Base-by-base conservation (phyloP, 2,329 filamentous ascomycete genomes). In the Ascochyta koolunga region DNA sequence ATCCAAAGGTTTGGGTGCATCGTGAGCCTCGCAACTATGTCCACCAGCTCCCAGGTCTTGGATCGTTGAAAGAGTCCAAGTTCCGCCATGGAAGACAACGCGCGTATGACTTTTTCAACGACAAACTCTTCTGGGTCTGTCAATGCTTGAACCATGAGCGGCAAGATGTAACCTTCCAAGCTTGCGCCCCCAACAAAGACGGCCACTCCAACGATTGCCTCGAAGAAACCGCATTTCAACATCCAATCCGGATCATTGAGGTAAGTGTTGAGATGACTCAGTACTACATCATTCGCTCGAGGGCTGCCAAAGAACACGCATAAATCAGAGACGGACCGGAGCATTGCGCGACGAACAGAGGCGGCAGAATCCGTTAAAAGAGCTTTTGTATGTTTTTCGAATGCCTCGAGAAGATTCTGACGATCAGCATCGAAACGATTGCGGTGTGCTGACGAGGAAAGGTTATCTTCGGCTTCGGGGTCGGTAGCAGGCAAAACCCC, bases 1-100 rank as follows among this genome's bases (percentile, higher is more conserved):
- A 99, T 93, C 93, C 95, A 99, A 8, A 91, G 80, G 64, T 96
- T 98, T 0, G 95, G 95, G 70, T 99, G 95, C 80, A 96, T 88
- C 11, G 93, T 88, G 67, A 98, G 96, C 3, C 92, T 86, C 6
- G 85, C 88, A 13, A 93, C 85, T 33, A 93, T 86, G 57, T 96
- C 89, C 19, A 96, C 86, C 33, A 99, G 79, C 69, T 97, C 92
- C 88, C 92, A 96, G 1, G 87, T 88, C 55, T 90, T 93, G 5
- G 87, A 83, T 66, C 91, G 85, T 45, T 96, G 93, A 40, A 99
- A 85, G 0, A 99, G 80, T 0, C 95, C 96, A 18, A 99, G 81
- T 48, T 89, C 88, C 8, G 93, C 92, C 79, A 99, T 90, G 55
- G 90, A 89, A 2, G 92, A 91, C 41, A 99, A 81, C 0, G 93